phyloP scores from a whole-genome alignment of 2,329 filamentous ascomycete species.

The Fusarium stilboides region DNA sequence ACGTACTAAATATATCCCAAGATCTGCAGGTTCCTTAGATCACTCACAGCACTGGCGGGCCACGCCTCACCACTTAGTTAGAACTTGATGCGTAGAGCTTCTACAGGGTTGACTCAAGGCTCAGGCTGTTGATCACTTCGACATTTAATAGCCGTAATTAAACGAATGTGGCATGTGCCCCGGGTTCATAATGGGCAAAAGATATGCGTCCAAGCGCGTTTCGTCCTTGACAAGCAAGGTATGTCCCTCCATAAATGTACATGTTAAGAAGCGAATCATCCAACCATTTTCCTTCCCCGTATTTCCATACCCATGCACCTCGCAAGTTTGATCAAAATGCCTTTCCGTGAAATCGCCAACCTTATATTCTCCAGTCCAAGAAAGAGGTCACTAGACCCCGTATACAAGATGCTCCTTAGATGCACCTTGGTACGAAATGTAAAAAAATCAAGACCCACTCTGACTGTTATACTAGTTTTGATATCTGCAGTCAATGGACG shows the following conservation, averaged over 20 bases:
- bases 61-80: too few species aligned
- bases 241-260: constrained; percentile 51
- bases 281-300: constrained; percentile 34
- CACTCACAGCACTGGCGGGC: too few species aligned
- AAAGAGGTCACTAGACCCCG: constrained; percentile 3
- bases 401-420: constrained; percentile 31
- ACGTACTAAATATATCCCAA: too few species aligned
- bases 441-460: constrained; percentile 7
- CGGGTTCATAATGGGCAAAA: constrained; percentile 42
- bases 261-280: constrained; percentile 50
- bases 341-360: constrained; percentile 30
- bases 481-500: constrained; percentile 33
- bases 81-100: too few species aligned
- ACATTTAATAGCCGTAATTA: background rate
- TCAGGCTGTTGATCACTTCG: background rate
- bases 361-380: constrained; percentile 37
- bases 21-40: too few species aligned
- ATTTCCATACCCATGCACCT: constrained; percentile 26
- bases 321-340: constrained; percentile 28
- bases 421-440: constrained; percentile 33
- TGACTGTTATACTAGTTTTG: constrained; percentile 14
- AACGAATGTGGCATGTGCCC: constrained; percentile 19
- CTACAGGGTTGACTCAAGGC: background rate
- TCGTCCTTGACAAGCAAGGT: constrained; percentile 40
- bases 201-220: constrained; percentile 22